Evolutionary conservation across 495 filamentous ascomycete genomes (phyloP), one percentile per base, ranked within the genome.

Genomic region (Pseudoneurospora amorphoporcata): DNA sequence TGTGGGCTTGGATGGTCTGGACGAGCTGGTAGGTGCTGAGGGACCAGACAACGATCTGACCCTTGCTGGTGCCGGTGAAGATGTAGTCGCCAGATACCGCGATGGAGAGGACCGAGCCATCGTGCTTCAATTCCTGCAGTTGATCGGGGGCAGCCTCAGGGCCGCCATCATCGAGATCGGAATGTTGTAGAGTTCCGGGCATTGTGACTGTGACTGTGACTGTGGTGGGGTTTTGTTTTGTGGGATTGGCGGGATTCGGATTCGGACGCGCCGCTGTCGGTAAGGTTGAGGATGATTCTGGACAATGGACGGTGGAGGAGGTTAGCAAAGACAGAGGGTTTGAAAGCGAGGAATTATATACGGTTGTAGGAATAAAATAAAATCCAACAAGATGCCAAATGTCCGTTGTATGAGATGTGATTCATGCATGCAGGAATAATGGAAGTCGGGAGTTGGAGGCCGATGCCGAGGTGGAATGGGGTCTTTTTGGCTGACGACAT

Each of bases 21-120:
- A 91, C 86, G 23, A 90, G 89, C 79, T 95, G 90, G 80, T 91
- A 98, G 3, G 94, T 95, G 75, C 91, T 89, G 39, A 98, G 85
- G 4, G 90, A 92, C 94, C 93, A 98, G 32, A 94, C 92, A 69
- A 95, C 82, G 71, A 99, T 94, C 81, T 97, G 93, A 70, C 95
- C 95, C 68, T 90, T 92, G 78, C 97, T 94, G 19, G 94, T 92
- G 41, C 95, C 95, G 29, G 94, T 93, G 82, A 92, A 95, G n/a
- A 95, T 87, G 78, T 80, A 83, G 4, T 82, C 77, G 73, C 89
- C 83, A 3, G 87, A 89, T 12, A 94, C 86, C 0, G 86, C 89
- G 41, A 95, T 84, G 0, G 90, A 84, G 23, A 95, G 87, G 42
- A 95, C 92, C 4, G 91, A 93, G 77, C 86, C 88, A 74, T 88